These are phyloP conservation scores for Aegle marmelos DNA, from an alignment of 345 rosid genomes.

Conservation along the genomic window DNA sequence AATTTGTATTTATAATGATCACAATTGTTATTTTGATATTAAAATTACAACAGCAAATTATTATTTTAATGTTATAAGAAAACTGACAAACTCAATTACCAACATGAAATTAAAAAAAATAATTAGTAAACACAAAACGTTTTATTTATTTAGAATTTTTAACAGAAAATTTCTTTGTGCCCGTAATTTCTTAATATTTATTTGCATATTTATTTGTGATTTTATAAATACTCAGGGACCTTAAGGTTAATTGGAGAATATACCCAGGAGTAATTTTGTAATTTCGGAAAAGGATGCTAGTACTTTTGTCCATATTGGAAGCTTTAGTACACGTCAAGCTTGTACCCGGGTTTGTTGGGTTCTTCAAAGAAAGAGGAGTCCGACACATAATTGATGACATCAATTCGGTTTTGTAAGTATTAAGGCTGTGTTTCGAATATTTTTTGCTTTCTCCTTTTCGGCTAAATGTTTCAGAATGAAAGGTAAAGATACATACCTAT, in stretches of 20 bases:
- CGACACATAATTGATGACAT: not conserved
- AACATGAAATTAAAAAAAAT: no score
- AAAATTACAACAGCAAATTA: no score
- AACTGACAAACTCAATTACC: no score
- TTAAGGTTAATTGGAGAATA: not conserved
- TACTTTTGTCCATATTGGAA: not conserved
- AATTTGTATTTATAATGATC: no score
- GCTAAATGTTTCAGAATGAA: not conserved
- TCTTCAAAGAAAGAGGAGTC: not conserved
- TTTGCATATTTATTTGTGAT: no score
- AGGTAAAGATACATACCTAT: no score
- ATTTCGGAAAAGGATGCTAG: not conserved
- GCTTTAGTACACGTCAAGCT: not conserved
- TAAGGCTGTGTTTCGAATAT: not conserved
- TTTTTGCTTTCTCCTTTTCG: not conserved
- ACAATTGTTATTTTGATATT: no score
- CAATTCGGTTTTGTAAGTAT: not conserved
- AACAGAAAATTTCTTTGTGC: no score
- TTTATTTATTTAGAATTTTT: no score
- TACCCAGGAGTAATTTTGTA: not conserved
- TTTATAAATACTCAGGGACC: not conserved
- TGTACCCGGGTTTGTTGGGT: conserved; percentile 15
- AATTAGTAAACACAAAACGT: not conserved
- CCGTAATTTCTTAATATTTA: no score
- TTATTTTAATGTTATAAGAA: no score